Base-by-base conservation (phyloP, 352 stramenopile genomes). In the Halophytophthora batemanensis region DNA sequence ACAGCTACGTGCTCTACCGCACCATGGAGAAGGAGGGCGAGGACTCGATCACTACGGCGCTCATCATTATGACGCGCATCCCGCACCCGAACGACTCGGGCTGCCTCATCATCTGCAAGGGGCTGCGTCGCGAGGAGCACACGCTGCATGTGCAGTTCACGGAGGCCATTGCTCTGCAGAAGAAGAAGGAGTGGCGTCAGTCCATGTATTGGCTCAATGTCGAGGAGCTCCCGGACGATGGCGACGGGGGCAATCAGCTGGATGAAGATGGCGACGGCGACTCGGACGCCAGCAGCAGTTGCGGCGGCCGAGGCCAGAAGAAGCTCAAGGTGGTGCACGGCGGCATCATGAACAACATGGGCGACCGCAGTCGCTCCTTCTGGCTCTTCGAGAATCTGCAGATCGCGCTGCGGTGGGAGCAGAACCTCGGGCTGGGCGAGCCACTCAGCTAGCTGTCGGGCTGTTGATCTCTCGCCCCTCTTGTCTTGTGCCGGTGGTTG, bases 291-390 rank as follows among this genome's bases (percentile, higher is more conserved):
- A 31, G 56, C 19, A 52, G 48, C 28, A n/a, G n/a, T n/a, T n/a
- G n/a, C n/a, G n/a, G n/a, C n/a, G n/a, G n/a, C n/a, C n/a, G n/a
- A n/a, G 29, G 56, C 50, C 48, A 64, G 21, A 61, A 59, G 42
- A 55, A 56, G 43, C 53, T 70, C 34, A 65, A 60, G 48, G 57
- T 80, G n/a, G 70, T 74, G 18, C 70, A 80, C 40, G 70, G 70
- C 47, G 70, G 70, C 44, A 76, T 76, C 46, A 80, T 80, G 70
- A 80, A 77, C 48, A 77, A 80, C 56, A 80, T 80, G 70, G 70
- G 70, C 42, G 67, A 80, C 45, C 70, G 70, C 31, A 77, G 66
- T 36, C 70, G 66, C 36, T 80, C 70, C 39, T 80, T 80, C 49
- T 80, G 70, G 70, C 52, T 80, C 29, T 80, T 80, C 47, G 66